Evolutionary conservation across 805 yeast species (phyloP).

Genomic region (Starmerella potacharoeniae): DNA sequence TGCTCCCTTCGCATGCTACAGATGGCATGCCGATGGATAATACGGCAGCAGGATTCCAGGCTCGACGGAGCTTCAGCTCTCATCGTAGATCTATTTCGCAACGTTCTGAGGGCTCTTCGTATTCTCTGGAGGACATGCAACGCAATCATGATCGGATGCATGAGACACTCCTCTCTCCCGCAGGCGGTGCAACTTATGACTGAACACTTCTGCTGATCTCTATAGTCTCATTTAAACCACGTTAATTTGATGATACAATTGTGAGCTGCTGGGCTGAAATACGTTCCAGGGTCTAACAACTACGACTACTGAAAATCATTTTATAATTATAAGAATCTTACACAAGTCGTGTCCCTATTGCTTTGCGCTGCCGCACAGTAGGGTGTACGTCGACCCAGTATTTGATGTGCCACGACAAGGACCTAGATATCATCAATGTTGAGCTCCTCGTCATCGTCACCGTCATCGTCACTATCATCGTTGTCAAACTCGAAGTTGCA

Average conservation of each 20-base stretch:
- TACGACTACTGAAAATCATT: too few relatives aligned
- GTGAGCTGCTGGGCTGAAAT: too few relatives aligned
- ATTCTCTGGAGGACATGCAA: constrained; percentile 13
- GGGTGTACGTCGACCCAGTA: too few relatives aligned
- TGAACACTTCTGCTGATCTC: not conserved
- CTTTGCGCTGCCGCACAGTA: too few relatives aligned
- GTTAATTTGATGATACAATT: too few relatives aligned
- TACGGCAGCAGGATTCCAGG: constrained; percentile 65
- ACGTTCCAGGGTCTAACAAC: too few relatives aligned
- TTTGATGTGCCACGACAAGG: too few relatives aligned
- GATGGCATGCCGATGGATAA: constrained; percentile 73
- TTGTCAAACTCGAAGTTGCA: constrained; percentile 94
- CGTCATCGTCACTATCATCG: constrained; percentile 62
- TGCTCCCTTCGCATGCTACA: constrained; percentile 41
- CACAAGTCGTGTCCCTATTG: too few relatives aligned
- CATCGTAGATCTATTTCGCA: constrained; percentile 30
- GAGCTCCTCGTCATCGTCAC: constrained; percentile 46
- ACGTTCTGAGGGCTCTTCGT: constrained; percentile 7
- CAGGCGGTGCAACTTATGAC: not conserved
- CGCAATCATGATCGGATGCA: constrained; percentile 12
- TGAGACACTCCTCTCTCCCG: constrained; percentile 12
- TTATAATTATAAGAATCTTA: too few relatives aligned
- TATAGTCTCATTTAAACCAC: too few relatives aligned
- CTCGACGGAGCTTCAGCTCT: constrained; percentile 55
- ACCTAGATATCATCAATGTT: constrained; percentile 90